Base-by-base conservation (phyloP, 768 basidiomycete species). In the Lentinus brumalis region DNA sequence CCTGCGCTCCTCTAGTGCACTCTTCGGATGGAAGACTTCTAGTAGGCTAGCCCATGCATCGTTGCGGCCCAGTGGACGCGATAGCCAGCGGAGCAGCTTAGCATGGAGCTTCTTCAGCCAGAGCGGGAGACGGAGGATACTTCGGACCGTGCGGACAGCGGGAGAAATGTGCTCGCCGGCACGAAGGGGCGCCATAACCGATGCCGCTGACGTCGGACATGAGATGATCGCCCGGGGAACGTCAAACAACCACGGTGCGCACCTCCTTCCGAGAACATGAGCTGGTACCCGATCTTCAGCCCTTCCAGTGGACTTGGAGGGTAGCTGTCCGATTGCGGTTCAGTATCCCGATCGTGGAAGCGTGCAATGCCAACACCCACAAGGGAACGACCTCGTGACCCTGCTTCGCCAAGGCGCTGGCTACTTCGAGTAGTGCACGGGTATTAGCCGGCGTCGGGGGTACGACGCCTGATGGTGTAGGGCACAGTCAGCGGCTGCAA, bases 321-420 rank as follows among this genome's bases (percentile, higher is more conserved):
- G 61, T 65, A 51, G 15, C 12, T 54, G 52, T 31, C n/a, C 50
- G 44, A 50, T 32, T 35, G 40, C 21, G 9, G 32, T 42, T 18
- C 15, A 7, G 8, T 41, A n/a, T 35, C n/a, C 9, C 14, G 29
- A 38, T 15, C 31, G 53, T 7, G 16, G 14, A 31, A 32, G 59
- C 40, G 53, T 50, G 52, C 7, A 26, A 18, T 16, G 35, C 8
- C 21, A 49, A 26, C 9, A 66, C 62, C 59, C 57, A 78, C 78
- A 80, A 78, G 7, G 76, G 63, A 2, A 79, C 66, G 31, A 81
- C 70, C 38, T 79, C 73, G 30, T 81, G 76, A 1, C 79, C 79
- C 46, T 74, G 71, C 52, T 72, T 67, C 44, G 11, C 60, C 35
- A 81, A 60, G 3, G 77, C 74, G 18, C 76, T 71, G 2, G 70